These are phyloP conservation scores for Penicillium taxi DNA, from an alignment of 495 filamentous ascomycete species.

Conservation along the genomic window DNA sequence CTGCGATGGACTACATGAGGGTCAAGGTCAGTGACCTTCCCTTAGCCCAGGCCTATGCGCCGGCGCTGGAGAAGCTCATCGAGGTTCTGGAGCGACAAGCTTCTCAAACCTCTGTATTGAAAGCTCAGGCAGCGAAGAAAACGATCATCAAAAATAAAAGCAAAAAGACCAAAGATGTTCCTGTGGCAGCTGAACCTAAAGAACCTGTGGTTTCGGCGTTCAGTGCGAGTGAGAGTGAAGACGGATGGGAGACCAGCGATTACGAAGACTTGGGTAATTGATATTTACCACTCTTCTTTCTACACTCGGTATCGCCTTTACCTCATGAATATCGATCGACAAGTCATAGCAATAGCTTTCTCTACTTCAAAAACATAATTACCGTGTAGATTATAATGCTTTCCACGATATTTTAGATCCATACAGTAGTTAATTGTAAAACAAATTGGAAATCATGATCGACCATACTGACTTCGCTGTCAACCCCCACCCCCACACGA, in stretches of 20 bases:
- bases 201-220: constrained; percentile 19
- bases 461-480: no score
- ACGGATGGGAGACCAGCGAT: constrained; percentile 34
- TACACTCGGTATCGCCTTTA: no score
- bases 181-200: constrained; percentile 5
- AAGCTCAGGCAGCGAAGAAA: constrained; percentile 15
- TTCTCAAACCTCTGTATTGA: constrained; percentile 11
- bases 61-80: constrained; percentile 63
- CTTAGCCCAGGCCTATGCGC: constrained; percentile 63
- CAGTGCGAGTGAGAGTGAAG: constrained; percentile 39
- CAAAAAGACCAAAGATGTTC: constrained; percentile 20
- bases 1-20: constrained; percentile 89
- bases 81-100: constrained; percentile 30
- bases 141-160: constrained; percentile 19
- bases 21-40: constrained; percentile 74
- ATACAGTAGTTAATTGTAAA: no score
- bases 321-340: no score
- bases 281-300: not conserved
- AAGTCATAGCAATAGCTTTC: no score
- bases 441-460: no score
- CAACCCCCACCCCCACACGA: no score
- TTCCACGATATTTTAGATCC: no score
- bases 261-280: not conserved
- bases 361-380: no score
- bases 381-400: no score